Evolutionary conservation across 805 yeast species (phyloP), one percentile per base, ranked within the genome.

Genomic region (Hanseniaspora guilliermondii): DNA sequence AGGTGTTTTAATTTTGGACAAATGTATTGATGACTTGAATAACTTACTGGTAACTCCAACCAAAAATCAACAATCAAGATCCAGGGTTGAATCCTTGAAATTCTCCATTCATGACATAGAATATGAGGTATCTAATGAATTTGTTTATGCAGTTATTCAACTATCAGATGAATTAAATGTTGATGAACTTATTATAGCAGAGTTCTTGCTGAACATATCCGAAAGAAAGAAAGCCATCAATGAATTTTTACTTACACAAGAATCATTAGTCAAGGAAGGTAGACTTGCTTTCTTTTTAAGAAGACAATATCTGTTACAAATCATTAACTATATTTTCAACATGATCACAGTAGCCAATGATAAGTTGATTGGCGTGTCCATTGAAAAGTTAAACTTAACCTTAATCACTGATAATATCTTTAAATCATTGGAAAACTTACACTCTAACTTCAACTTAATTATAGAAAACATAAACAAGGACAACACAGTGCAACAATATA

Each of bases 131-230:
- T 87, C 85, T 62, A 71, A 77, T 47, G 77, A 78, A 38, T 89
- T 87, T 60, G 72, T 83, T 39, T 73, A 79, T 52, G 72, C 76
- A 4, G 76, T 87, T 0, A 71, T 80, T 4, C 71, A 72, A 24
- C 62, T 84, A 17, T 70, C 89, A 0, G 85, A 80, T 58, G 80
- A 79, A 38, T 72, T 91, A 52, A 73, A 85, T 49, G 70, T 91
- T 50, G 95, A 91, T 66, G 97, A 91, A 64, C 52, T 85, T 30
- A 72, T 77, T 2, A 76, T 86, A 1, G 93, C 94, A 1, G 85
- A 87, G 62, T 63, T 86, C 27, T 72, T 89, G 60, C 69, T 68
- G 11, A 49, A 54, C 32, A 45, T 54, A 25, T 47, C 56, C 22
- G 70, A 64, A 42, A 56, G 70, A 38, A 56, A 1, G 56, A 44